These are phyloP conservation scores for Microcyclosporella mali DNA, from an alignment of 2,329 filamentous ascomycete genomes.

Conservation along the genomic window DNA sequence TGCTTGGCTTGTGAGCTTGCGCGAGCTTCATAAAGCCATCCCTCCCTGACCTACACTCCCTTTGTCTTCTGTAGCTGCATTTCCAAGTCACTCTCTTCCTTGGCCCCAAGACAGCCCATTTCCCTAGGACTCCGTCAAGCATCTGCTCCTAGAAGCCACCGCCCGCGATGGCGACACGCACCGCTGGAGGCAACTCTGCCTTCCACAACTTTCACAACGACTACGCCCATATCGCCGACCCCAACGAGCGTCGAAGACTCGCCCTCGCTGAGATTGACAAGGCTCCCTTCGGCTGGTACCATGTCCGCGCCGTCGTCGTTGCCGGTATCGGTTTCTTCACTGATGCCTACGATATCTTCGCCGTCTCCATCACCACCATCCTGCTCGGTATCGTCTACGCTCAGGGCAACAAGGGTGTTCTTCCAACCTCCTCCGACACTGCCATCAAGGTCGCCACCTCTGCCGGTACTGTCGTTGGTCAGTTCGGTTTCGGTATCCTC, in stretches of 20 bases:
- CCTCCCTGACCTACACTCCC: conserved; percentile 1
- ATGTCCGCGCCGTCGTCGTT: conserved; percentile 68
- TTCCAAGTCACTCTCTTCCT: conserved; percentile 1
- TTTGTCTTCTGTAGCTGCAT: no score
- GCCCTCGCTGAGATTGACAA: conserved; percentile 78
- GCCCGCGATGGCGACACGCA: conserved; percentile 34
- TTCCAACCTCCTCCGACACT: conserved; percentile 54
- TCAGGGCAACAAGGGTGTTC: conserved; percentile 29
- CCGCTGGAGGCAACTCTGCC: conserved; percentile 60
- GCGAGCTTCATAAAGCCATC: conserved; percentile 3
- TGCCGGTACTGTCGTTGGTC: conserved; percentile 75
- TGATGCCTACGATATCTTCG: conserved; percentile 73
- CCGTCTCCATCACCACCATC: conserved; percentile 63
- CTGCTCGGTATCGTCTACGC: conserved; percentile 79
- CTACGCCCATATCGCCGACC: conserved; percentile 59
- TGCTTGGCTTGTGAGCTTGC: background rate
- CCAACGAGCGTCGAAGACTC: conserved; percentile 70
- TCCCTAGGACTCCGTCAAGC: background rate
- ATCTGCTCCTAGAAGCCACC: conserved; percentile 1
- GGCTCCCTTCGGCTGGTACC: conserved; percentile 78
- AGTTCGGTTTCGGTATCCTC: conserved; percentile 70
- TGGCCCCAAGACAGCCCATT: conserved; percentile 2
- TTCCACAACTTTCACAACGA: conserved; percentile 76
- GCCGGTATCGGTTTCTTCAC: conserved; percentile 86
- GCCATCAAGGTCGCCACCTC: conserved; percentile 83